Evolutionary conservation across 2,329 filamentous ascomycete genomes (phyloP).

Genomic region (Xylaria digitata): DNA sequence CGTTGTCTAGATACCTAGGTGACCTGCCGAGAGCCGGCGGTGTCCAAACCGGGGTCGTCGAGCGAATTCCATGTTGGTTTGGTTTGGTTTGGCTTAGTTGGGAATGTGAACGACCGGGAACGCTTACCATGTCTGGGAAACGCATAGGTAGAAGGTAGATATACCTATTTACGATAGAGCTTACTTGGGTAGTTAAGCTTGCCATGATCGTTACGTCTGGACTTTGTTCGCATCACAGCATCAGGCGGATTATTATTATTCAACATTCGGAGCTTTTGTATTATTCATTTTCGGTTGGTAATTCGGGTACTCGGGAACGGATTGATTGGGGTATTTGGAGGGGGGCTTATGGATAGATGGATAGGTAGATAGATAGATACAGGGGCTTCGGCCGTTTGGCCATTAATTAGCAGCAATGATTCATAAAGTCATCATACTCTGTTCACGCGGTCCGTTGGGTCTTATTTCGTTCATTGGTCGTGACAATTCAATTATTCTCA

Average conservation of each 20-base stretch:
- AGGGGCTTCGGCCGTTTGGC: neutral
- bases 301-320: neutral
- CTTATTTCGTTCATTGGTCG: no score
- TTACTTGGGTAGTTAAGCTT: neutral
- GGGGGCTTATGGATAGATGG: neutral
- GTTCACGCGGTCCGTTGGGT: no score
- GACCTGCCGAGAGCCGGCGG: no score
- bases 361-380: constrained; percentile 6
- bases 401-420: neutral
- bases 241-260: neutral
- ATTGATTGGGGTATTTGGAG: neutral
- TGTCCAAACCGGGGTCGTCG: no score
- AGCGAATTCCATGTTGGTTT: no score
- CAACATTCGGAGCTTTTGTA: neutral
- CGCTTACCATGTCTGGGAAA: no score
- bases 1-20: no score
- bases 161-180: no score
- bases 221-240: neutral
- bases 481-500: neutral
- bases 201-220: neutral
- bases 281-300: neutral
- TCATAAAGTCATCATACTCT: neutral
- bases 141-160: no score
- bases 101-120: no score
- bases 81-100: no score